A percentile compares a stretch with the other conserved stretches of the same genome.
phyloP scores from a whole-genome alignment of 2,329 filamentous ascomycete genomes.

The Calonectria hongkongensis region DNA sequence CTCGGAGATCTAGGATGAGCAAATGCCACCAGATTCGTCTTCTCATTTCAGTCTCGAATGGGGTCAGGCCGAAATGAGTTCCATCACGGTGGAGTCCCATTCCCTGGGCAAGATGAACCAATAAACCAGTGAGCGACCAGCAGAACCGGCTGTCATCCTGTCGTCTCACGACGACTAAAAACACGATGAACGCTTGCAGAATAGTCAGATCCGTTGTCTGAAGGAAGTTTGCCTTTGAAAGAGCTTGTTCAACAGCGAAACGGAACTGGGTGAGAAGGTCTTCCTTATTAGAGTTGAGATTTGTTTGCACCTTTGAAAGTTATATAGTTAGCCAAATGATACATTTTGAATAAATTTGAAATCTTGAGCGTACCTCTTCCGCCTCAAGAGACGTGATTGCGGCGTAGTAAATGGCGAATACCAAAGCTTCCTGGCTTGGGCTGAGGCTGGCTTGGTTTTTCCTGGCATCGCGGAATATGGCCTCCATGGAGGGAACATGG shows the following conservation, averaged over 20 bases:
- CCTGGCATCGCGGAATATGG: conserved; percentile 76
- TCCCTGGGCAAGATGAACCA: conserved; percentile 75
- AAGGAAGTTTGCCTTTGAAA: conserved; percentile 75
- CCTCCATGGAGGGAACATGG: conserved; percentile 80
- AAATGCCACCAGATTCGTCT: conserved; percentile 78
- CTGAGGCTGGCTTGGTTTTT: conserved; percentile 75
- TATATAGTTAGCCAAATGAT: conserved; percentile 32
- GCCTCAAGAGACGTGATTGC: conserved; percentile 76
- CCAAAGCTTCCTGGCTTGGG: conserved; percentile 75
- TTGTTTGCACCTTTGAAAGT: conserved; percentile 54
- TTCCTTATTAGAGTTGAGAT: conserved; percentile 66
- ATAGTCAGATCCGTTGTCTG: conserved; percentile 74
- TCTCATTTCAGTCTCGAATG: conserved; percentile 77
- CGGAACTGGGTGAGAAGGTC: conserved; percentile 69
- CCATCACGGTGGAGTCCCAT: conserved; percentile 77
- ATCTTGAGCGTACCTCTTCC: conserved; percentile 68
- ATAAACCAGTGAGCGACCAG: conserved; percentile 76
- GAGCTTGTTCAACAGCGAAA: conserved; percentile 73
- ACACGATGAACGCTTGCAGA: conserved; percentile 75
- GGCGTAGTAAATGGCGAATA: conserved; percentile 78
- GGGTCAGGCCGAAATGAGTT: conserved; percentile 69
- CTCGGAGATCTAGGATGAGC: conserved; percentile 72
- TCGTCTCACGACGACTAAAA: conserved; percentile 69
- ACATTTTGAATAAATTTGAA: neutral
- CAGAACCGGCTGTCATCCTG: conserved; percentile 72